Evolutionary conservation across 441 rosid genomes (phyloP).

Genomic region (Melastoma candidum): DNA sequence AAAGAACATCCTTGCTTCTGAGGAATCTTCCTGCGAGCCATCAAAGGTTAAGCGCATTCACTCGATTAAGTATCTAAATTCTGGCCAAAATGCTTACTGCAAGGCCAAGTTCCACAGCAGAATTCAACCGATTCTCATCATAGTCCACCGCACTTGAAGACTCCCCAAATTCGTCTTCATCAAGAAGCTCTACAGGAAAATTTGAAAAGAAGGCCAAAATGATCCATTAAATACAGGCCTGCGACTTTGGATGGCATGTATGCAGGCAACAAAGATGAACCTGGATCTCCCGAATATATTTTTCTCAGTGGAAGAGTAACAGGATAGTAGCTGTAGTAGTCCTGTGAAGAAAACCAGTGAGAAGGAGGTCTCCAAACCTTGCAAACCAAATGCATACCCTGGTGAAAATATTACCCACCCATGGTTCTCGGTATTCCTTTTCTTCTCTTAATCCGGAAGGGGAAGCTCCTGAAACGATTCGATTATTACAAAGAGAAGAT

Average conservation of each 20-base stretch:
- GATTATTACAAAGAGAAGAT: slow-evolving; percentile 4
- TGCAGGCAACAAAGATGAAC: slow-evolving; percentile 19
- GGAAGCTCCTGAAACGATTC: slow-evolving; percentile 26
- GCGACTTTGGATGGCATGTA: background rate
- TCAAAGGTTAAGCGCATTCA: slow-evolving; percentile 6
- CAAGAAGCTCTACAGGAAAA: slow-evolving; percentile 35
- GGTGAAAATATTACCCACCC: slow-evolving; percentile 41
- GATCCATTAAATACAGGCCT: too few relatives aligned
- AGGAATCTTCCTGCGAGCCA: slow-evolving; percentile 46
- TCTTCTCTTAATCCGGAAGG: slow-evolving; percentile 27
- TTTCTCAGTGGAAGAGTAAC: slow-evolving; percentile 65
- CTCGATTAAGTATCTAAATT: background rate
- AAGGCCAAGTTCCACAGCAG: slow-evolving; percentile 37
- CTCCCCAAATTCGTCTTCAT: slow-evolving; percentile 46
- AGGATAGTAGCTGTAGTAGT: slow-evolving; percentile 66
- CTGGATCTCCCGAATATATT: slow-evolving; percentile 75
- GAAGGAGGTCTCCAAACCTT: background rate
- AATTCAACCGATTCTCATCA: slow-evolving; percentile 28
- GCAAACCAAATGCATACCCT: slow-evolving; percentile 3
- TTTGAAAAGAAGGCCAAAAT: background rate
- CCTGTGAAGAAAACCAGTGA: slow-evolving; percentile 25
- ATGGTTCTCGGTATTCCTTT: slow-evolving; percentile 63
- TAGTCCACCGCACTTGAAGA: slow-evolving; percentile 11
- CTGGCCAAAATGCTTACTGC: slow-evolving; percentile 28
- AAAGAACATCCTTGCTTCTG: slow-evolving; percentile 45